Evolutionary conservation across 768 basidiomycete species (phyloP).

Genomic region (Xerocomellus intermedius): DNA sequence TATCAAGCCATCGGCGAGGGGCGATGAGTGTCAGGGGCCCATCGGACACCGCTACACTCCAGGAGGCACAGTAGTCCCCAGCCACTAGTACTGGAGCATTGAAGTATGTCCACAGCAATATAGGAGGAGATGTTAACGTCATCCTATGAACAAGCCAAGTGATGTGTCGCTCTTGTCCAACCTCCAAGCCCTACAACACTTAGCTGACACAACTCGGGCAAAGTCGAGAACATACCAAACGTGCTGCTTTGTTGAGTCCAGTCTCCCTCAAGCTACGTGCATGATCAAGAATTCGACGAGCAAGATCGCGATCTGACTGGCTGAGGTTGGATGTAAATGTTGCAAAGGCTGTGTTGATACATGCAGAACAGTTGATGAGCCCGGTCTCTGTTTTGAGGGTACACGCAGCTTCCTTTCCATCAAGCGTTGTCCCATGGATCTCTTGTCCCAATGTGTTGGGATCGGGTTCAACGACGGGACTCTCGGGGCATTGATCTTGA

Average conservation of each 20-base stretch:
- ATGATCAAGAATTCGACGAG: constrained; percentile 15
- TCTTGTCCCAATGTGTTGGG: constrained; percentile 13
- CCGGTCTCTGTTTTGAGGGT: constrained; percentile 26
- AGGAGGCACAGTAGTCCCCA: constrained; percentile 46
- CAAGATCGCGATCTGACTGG: constrained; percentile 19
- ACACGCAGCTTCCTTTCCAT: constrained; percentile 51
- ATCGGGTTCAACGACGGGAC: constrained; percentile 11
- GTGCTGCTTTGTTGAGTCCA: constrained; percentile 31
- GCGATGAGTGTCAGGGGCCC: constrained; percentile 45
- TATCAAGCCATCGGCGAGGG: constrained; percentile 78
- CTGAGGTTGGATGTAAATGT: constrained; percentile 21
- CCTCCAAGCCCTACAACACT: constrained; percentile 11
- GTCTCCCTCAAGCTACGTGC: constrained; percentile 14
- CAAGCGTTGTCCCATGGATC: constrained; percentile 44
- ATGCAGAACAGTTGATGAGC: constrained; percentile 33
- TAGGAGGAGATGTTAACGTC: constrained; percentile 48
- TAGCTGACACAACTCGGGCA: constrained; percentile 1
- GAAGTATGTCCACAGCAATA: constrained; percentile 71
- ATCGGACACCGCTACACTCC: constrained; percentile 57
- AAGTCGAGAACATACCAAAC: constrained; percentile 30
- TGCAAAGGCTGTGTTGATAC: constrained; percentile 25
- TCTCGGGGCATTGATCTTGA: constrained; percentile 10
- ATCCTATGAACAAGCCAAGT: constrained; percentile 41
- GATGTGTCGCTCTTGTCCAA: constrained; percentile 21
- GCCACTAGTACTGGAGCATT: constrained; percentile 54